These are phyloP conservation scores for Ustilago nuda DNA, from an alignment of 1,284 basidiomycete species.

Conservation along the genomic window DNA sequence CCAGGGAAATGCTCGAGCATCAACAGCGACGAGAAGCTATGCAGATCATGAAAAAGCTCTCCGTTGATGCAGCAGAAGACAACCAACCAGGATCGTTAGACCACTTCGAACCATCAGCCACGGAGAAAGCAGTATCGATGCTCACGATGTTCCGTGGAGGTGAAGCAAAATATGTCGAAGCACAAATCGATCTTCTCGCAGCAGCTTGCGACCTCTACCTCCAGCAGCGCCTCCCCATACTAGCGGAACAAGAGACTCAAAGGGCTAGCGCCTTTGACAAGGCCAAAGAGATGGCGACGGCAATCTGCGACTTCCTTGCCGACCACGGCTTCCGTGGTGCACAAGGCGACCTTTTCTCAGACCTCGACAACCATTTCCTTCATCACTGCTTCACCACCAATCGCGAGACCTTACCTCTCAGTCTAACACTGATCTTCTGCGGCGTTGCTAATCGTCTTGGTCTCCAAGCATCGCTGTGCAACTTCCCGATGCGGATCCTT, in stretches of 20 bases:
- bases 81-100: not conserved
- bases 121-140: constrained; percentile 31
- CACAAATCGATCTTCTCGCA: constrained; percentile 44
- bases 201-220: constrained; percentile 53
- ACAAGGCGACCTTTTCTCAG: constrained; percentile 22
- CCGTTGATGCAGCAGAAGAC: not conserved
- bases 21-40: constrained; percentile 52
- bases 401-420: constrained; percentile 48
- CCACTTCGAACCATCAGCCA: constrained; percentile 14
- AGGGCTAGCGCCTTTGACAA: not conserved
- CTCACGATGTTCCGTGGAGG: constrained; percentile 54
- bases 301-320: constrained; percentile 48
- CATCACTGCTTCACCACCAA: constrained; percentile 51
- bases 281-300: constrained; percentile 27
- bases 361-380: constrained; percentile 56
- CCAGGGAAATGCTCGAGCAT: constrained; percentile 52
- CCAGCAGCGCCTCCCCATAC: constrained; percentile 6
- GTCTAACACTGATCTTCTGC: constrained; percentile 50
- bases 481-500: constrained; percentile 47
- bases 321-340: constrained; percentile 46
- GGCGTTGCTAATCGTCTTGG: constrained; percentile 51
- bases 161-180: constrained; percentile 27
- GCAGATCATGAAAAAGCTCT: constrained; percentile 17
- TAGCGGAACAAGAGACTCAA: too few species aligned
- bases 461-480: constrained; percentile 41